phyloP scores from a whole-genome alignment of 768 basidiomycete species.

The Suillus subaureus region DNA sequence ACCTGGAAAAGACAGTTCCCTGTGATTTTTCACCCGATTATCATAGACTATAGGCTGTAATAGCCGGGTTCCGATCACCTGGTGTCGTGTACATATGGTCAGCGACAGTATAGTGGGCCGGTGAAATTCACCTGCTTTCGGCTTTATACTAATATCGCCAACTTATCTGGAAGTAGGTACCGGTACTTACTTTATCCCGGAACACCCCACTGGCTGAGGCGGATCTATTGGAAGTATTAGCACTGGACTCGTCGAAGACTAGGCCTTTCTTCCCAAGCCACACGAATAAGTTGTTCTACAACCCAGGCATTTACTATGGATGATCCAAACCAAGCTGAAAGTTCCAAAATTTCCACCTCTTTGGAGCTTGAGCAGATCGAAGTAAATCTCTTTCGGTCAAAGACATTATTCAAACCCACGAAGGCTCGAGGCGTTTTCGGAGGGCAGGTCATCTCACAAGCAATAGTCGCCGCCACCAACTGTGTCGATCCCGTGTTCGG shows the following conservation, averaged over 20 bases:
- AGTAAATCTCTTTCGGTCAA: slow-evolving; percentile 76
- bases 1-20: background rate
- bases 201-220: background rate
- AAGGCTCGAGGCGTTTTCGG: slow-evolving; percentile 78
- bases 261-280: background rate
- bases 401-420: slow-evolving; percentile 64
- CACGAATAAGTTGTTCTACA: background rate
- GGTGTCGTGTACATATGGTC: too few relatives aligned
- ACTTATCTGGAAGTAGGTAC: background rate
- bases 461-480: slow-evolving; percentile 78
- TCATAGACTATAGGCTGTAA: background rate
- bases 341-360: slow-evolving; percentile 68
- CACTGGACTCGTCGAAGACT: background rate
- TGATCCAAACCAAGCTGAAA: slow-evolving; percentile 54
- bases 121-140: background rate
- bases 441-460: slow-evolving; percentile 90
- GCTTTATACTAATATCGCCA: background rate
- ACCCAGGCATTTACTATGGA: slow-evolving; percentile 29
- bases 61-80: background rate
- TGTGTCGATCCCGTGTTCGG: slow-evolving; percentile 66
- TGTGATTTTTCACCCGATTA: background rate
- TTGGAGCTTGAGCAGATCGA: slow-evolving; percentile 82
- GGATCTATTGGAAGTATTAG: background rate
- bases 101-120: background rate
- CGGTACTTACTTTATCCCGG: too few relatives aligned